Conservation (phyloP, 208 protist genomes). For the Wallacemonas sp. region DNA sequence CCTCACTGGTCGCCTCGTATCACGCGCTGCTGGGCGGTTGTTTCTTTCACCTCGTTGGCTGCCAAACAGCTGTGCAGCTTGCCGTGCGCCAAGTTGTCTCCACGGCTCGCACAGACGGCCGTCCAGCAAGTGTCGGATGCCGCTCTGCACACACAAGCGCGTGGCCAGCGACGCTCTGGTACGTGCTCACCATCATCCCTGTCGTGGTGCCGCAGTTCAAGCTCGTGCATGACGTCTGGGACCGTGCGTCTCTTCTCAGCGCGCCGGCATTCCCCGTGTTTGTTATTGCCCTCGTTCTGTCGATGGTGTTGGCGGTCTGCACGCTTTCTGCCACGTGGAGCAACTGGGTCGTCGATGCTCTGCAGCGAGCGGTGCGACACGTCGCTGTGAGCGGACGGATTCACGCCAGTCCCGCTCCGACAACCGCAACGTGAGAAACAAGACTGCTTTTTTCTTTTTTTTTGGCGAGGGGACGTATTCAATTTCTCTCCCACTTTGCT, state of each 20-base stretch:
- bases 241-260: neutral
- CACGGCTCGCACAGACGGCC: neutral
- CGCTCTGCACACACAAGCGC: neutral
- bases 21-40: conserved; percentile 2
- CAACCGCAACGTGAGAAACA: too few relatives aligned
- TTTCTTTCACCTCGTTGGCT: conserved; percentile 10
- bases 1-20: neutral
- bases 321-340: conserved; percentile 5
- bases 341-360: conserved; percentile 12
- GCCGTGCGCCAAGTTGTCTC: neutral
- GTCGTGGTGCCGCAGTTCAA: conserved; percentile 9
- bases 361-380: conserved; percentile 12
- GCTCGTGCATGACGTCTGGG: neutral
- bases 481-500: too few relatives aligned
- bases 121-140: neutral
- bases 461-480: too few relatives aligned
- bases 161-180: conserved; percentile 10
- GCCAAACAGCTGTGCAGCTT: conserved; percentile 12
- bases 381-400: conserved; percentile 2
- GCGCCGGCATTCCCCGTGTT: conserved; percentile 6
- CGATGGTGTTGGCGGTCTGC: neutral
- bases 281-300: neutral
- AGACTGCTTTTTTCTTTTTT: conserved; percentile 15
- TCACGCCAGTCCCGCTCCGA: too few relatives aligned
- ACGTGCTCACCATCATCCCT: neutral